A percentile compares a stretch with the other conserved stretches of the same genome.
These are phyloP conservation scores for Artomyces pyxidatus DNA, from an alignment of 768 basidiomycete genomes.

Conservation along the genomic window DNA sequence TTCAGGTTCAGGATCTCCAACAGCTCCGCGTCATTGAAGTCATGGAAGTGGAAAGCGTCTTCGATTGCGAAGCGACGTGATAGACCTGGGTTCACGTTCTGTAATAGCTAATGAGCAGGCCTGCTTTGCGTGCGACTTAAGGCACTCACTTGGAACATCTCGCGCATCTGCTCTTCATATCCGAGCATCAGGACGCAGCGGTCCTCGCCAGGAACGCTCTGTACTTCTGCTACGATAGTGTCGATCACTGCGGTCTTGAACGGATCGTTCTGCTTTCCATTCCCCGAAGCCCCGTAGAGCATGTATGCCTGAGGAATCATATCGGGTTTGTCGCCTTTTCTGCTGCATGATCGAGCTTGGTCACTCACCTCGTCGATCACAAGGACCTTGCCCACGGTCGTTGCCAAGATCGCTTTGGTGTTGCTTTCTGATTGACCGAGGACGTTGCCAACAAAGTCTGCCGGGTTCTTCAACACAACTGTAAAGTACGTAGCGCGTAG, in stretches of 20 bases:
- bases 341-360: no score
- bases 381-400: conserved; percentile 54
- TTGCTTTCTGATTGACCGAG: conserved; percentile 57
- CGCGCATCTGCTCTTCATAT: conserved; percentile 57
- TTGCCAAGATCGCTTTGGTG: conserved; percentile 55
- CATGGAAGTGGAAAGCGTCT: conserved; percentile 60
- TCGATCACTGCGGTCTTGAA: conserved; percentile 67
- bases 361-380: conserved; percentile 57
- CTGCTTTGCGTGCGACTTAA: not conserved
- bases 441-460: conserved; percentile 55
- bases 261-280: conserved; percentile 30
- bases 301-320: conserved; percentile 60
- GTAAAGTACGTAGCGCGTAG: not conserved
- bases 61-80: conserved; percentile 62
- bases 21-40: conserved; percentile 50
- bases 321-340: no score
- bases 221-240: conserved; percentile 68
- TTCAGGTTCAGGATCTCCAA: conserved; percentile 45
- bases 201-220: conserved; percentile 62
- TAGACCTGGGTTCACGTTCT: conserved; percentile 69
- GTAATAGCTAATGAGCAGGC: not conserved
- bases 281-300: conserved; percentile 42
- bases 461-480: conserved; percentile 63
- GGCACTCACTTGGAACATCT: conserved; percentile 67
- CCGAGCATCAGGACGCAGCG: conserved; percentile 59